Conservation (phyloP, 352 stramenopile genomes). For the Globisporangium rhizosaccharum region DNA sequence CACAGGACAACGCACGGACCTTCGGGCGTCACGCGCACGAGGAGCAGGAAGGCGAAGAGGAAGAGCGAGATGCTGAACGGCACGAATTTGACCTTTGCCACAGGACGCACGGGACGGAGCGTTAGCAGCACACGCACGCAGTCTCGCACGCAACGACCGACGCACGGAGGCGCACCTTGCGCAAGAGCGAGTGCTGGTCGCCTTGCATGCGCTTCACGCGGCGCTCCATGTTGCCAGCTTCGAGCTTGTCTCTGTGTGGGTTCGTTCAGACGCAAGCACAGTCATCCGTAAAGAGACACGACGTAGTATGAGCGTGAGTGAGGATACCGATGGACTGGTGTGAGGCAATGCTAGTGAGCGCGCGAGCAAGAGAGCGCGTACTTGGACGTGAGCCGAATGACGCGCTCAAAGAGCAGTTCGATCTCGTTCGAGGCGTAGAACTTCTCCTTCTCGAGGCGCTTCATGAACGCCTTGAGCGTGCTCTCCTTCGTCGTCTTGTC, state of each 20-base stretch:
- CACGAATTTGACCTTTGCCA: constrained; percentile 65
- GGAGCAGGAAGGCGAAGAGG: constrained; percentile 68
- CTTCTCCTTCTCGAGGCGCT: constrained; percentile 60
- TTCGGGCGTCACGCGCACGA: constrained; percentile 73
- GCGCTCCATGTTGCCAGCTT: constrained; percentile 84
- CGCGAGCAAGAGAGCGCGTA: constrained; percentile 17
- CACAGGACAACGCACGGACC: constrained; percentile 20
- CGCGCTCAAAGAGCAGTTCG: constrained; percentile 68
- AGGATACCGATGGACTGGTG: not conserved
- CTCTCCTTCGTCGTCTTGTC: constrained; percentile 85
- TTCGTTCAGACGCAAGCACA: constrained; percentile 8
- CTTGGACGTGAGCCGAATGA: constrained; percentile 78
- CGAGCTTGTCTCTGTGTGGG: constrained; percentile 64
- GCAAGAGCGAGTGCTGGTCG: constrained; percentile 77
- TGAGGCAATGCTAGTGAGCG: not conserved
- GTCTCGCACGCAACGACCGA: not conserved
- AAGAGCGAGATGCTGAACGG: constrained; percentile 65
- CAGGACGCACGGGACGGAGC: not conserved
- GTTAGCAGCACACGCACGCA: not conserved
- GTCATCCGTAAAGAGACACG: not conserved
- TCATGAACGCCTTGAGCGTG: constrained; percentile 75
- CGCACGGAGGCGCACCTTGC: constrained; percentile 44
- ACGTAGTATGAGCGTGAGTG: not conserved
- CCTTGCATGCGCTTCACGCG: constrained; percentile 78
- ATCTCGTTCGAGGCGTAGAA: constrained; percentile 84